Percentiles rank a stretch among this genome's conserved stretches.
Evolutionary conservation across 2,329 filamentous ascomycete species (phyloP).

Genomic region (Pyrenophora seminiperda): DNA sequence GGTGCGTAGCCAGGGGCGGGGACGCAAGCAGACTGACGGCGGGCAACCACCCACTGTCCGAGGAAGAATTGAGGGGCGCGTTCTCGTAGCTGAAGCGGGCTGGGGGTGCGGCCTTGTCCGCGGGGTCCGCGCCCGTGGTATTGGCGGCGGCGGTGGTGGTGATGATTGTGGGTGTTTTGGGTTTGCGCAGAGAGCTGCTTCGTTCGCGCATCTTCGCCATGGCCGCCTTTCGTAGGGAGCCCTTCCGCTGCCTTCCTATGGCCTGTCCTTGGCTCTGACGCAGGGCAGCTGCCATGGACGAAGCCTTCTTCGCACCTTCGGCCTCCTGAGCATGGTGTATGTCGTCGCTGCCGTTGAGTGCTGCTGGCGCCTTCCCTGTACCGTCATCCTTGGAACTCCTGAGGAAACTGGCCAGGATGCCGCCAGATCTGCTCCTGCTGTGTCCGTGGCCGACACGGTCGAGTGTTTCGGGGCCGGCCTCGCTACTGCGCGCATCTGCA

Average conservation of each 20-base stretch:
- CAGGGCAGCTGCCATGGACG: slow-evolving; percentile 46
- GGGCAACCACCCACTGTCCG: slow-evolving; percentile 37
- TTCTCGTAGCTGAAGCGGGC: slow-evolving; percentile 49
- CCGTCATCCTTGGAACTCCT: slow-evolving; percentile 21
- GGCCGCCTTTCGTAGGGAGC: slow-evolving; percentile 85
- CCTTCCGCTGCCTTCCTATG: slow-evolving; percentile 68
- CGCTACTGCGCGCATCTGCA: slow-evolving; percentile 2
- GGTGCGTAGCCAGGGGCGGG: slow-evolving; percentile 10
- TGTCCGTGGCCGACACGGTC: slow-evolving; percentile 41
- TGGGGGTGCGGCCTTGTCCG: slow-evolving; percentile 27
- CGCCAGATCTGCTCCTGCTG: slow-evolving; percentile 64
- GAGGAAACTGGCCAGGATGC: slow-evolving; percentile 64
- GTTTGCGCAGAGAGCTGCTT: slow-evolving; percentile 36
- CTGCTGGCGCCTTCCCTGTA: slow-evolving; percentile 37
- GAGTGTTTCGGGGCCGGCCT: slow-evolving; percentile 9
- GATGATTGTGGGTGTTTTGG: slow-evolving; percentile 23
- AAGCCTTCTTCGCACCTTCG: slow-evolving; percentile 30
- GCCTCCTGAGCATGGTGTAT: slow-evolving; percentile 29
- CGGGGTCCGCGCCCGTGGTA: slow-evolving; percentile 22
- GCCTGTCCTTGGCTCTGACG: slow-evolving; percentile 52
- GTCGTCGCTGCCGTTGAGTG: slow-evolving; percentile 24
- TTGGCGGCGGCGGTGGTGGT: slow-evolving; percentile 18
- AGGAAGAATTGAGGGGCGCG: slow-evolving; percentile 41
- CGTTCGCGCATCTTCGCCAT: slow-evolving; percentile 62
- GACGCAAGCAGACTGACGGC: slow-evolving; percentile 23